These are phyloP conservation scores for Sphaceloma murrayae DNA, from an alignment of 2,329 filamentous ascomycete species.

Conservation along the genomic window DNA sequence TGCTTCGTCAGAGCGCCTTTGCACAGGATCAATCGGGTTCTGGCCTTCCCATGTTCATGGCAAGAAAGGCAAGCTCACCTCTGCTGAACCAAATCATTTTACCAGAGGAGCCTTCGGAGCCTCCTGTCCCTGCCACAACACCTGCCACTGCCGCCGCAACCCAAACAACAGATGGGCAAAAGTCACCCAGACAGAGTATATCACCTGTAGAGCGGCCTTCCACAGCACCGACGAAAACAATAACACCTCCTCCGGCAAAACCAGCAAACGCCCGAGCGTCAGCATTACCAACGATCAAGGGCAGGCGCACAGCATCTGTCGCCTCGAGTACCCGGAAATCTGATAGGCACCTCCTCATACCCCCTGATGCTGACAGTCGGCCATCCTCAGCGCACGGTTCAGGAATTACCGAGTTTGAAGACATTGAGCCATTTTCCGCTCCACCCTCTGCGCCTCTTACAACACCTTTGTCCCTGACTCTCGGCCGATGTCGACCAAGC, in stretches of 20 bases:
- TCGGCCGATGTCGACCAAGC: constrained; percentile 32
- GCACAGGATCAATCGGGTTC: not conserved
- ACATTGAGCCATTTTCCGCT: constrained; percentile 54
- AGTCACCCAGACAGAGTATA: no score
- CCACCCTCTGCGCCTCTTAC: constrained; percentile 39
- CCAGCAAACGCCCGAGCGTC: not conserved
- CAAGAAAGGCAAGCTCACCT: constrained; percentile 5
- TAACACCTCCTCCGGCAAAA: constrained; percentile 3
- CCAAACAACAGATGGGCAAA: no score
- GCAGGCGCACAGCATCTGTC: constrained; percentile 47
- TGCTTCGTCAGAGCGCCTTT: constrained; percentile 4
- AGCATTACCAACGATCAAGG: constrained; percentile 7
- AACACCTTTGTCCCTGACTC: constrained; percentile 4
- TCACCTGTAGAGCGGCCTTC: no score
- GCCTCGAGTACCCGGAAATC: constrained; percentile 55
- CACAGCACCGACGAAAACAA: not conserved
- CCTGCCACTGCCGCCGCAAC: no score
- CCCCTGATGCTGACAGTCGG: constrained; percentile 77
- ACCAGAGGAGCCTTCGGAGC: not conserved
- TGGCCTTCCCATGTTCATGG: not conserved
- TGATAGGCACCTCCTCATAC: constrained; percentile 65
- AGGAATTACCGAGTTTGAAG: constrained; percentile 84
- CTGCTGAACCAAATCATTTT: not conserved
- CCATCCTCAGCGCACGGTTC: constrained; percentile 89
- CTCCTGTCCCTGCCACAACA: not conserved